Evolutionary conservation across 2,329 filamentous ascomycete genomes (phyloP).

Genomic region (Cladosporium sp.): DNA sequence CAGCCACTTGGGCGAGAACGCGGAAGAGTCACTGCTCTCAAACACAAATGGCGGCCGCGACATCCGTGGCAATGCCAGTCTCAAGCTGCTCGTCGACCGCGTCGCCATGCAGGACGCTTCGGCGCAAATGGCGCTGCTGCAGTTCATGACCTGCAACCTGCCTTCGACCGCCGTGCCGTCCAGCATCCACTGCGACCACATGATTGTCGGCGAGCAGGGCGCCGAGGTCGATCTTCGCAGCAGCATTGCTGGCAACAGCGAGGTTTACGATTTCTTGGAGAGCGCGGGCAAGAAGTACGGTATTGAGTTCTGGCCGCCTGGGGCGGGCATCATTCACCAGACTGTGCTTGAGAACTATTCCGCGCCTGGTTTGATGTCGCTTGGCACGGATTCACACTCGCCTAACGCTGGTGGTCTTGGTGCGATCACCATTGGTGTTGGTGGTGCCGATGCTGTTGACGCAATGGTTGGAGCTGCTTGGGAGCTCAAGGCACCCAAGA

Average conservation of each 20-base stretch:
- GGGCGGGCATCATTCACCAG: constrained; percentile 95
- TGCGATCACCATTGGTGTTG: constrained; percentile 93
- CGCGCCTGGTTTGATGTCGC: constrained; percentile 96
- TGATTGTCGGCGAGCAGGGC: constrained; percentile 94
- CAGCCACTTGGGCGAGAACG: constrained; percentile 79
- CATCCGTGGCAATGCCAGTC: constrained; percentile 83
- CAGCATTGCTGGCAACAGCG: constrained; percentile 88
- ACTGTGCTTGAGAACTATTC: constrained; percentile 97
- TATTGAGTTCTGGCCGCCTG: constrained; percentile 93
- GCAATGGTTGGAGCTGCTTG: constrained; percentile 94
- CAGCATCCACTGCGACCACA: constrained; percentile 97
- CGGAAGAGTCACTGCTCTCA: constrained; percentile 81
- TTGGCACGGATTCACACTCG: constrained; percentile 95
- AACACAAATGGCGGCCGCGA: constrained; percentile 80
- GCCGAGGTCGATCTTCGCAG: constrained; percentile 81
- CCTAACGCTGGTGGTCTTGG: constrained; percentile 95
- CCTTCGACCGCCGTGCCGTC: constrained; percentile 88
- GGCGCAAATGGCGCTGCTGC: constrained; percentile 95
- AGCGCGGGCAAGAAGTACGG: constrained; percentile 88
- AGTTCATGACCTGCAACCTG: constrained; percentile 97
- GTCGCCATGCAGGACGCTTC: constrained; percentile 99
- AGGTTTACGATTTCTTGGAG: constrained; percentile 97
- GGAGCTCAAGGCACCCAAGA: constrained; percentile 93
- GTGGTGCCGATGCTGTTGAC: constrained; percentile 95
- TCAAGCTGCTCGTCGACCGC: constrained; percentile 95